These are phyloP conservation scores for Fagus sylvatica DNA, from an alignment of 306 rosid genomes.

Conservation along the genomic window DNA sequence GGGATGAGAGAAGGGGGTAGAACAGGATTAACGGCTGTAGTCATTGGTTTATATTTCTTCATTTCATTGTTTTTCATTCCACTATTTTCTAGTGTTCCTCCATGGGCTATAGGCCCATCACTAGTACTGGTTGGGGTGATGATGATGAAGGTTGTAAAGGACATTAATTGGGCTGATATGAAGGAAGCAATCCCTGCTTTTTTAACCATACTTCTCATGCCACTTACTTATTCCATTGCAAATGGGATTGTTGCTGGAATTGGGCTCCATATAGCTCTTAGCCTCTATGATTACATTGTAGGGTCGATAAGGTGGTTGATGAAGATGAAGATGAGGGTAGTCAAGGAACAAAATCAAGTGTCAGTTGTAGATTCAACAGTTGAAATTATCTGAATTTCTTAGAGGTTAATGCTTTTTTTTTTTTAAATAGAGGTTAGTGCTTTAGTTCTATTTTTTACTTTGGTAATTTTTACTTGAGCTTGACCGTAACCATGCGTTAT, in stretches of 20 bases:
- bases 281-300: slow-evolving; percentile 50
- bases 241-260: slow-evolving; percentile 86
- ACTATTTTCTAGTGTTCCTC: slow-evolving; percentile 75
- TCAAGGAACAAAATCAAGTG: slow-evolving; percentile 77
- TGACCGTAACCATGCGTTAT: too few species aligned
- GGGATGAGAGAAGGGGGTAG: slow-evolving; percentile 91
- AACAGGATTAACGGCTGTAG: slow-evolving; percentile 79
- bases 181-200: slow-evolving; percentile 83
- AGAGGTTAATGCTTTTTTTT: neutral
- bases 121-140: slow-evolving; percentile 90
- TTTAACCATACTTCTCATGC: slow-evolving; percentile 79
- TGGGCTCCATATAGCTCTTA: slow-evolving; percentile 69
- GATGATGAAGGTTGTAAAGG: slow-evolving; percentile 94
- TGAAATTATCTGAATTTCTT: slow-evolving; percentile 43
- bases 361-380: slow-evolving; percentile 45
- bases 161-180: slow-evolving; percentile 69
- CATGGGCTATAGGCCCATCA: slow-evolving; percentile 97
- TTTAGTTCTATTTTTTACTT: neutral
- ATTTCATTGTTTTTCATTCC: slow-evolving; percentile 77
- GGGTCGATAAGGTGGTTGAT: slow-evolving; percentile 47
- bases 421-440: neutral
- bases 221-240: slow-evolving; percentile 83
- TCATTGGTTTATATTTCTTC: slow-evolving; percentile 65
- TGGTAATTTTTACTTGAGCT: too few species aligned
- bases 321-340: slow-evolving; percentile 59